Conservation (phyloP, 192 early-diverging fungal species). For the Coemansia asiatica region DNA sequence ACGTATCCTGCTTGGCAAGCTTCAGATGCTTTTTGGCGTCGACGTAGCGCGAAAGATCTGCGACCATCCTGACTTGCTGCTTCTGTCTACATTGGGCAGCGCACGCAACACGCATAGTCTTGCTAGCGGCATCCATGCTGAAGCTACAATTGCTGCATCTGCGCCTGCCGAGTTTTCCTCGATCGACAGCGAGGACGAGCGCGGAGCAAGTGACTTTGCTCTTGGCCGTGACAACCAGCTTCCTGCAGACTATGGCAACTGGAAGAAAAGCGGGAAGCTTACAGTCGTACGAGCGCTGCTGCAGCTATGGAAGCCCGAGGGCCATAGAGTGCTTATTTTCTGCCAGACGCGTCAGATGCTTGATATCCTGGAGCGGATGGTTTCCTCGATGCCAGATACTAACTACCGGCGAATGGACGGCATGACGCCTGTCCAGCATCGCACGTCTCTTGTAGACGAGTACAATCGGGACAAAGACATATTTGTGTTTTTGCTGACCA, state of each 20-base stretch:
- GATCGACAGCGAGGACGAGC: conserved; percentile 22
- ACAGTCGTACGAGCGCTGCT: conserved; percentile 83
- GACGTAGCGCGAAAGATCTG: conserved; percentile 95
- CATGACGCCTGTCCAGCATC: conserved; percentile 82
- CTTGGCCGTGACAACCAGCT: conserved; percentile 4
- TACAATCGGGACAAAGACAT: conserved; percentile 72
- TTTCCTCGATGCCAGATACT: conserved; percentile 55
- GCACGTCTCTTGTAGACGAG: conserved; percentile 82
- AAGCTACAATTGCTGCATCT: neutral
- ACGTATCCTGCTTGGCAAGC: conserved; percentile 73
- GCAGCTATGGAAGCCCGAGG: conserved; percentile 80
- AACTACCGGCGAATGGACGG: conserved; percentile 94
- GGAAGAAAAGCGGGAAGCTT: conserved; percentile 77
- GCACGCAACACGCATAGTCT: conserved; percentile 20
- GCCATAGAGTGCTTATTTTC: conserved; percentile 88
- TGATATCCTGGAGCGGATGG: conserved; percentile 85
- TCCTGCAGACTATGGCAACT: conserved; percentile 47
- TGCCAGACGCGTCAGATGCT: conserved; percentile 94
- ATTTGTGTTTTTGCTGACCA: conserved; percentile 94
- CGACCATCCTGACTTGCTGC: conserved; percentile 85
- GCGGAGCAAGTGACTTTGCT: neutral
- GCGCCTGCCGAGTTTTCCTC: neutral
- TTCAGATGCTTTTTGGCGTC: conserved; percentile 85
- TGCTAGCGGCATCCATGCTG: neutral
- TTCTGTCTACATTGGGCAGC: conserved; percentile 33